Base-by-base conservation (phyloP, 345 rosid genomes). In the Lepidium africanum region DNA sequence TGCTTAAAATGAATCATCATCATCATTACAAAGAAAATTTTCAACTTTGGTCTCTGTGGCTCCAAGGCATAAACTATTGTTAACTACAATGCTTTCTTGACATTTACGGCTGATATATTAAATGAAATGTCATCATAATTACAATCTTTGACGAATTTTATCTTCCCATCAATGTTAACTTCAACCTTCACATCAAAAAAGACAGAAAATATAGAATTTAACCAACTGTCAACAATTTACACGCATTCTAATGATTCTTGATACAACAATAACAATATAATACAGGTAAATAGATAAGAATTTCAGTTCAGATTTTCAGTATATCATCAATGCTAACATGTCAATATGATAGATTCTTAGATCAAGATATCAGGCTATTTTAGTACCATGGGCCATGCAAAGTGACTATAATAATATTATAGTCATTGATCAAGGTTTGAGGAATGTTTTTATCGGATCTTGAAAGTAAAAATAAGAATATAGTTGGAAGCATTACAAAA, bases 41-140 rank as follows among this genome's bases (percentile, higher is more conserved):
- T 49, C 61, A 73, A 37, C 38, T 56, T 59, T 58, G 67, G 71
- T 32, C 49, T 36, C 45, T 50, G 55, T 73, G 72, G 72, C 72
- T 65, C 77, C 11, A 60, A 61, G 39, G 48, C 67, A 65, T 65
- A 73, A 57, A 65, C 72, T 65, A 73, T 73, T 57, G 47, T 65
- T 49, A 49, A 65, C 66, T 32, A 57, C 48, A 65, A 50, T 58
- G 38, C 41, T 49, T 59, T 65, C 71, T 65, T 72, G 53, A 73
- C 57, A 73, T 65, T 42, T 65, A 49, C 55, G 60, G 54, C 32
- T 65, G 38, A 59, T 64, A 30, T 30, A 52, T 63, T 54, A 64
- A 32, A 65, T 57, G 19, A 52, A 65, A 72, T 72, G 48, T 72
- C 46, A 72, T 57, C 59, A 72, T 72, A 17, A 72, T 65, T 65